These are phyloP conservation scores for Castanea sativa DNA, from an alignment of 306 rosid species.

Conservation along the genomic window DNA sequence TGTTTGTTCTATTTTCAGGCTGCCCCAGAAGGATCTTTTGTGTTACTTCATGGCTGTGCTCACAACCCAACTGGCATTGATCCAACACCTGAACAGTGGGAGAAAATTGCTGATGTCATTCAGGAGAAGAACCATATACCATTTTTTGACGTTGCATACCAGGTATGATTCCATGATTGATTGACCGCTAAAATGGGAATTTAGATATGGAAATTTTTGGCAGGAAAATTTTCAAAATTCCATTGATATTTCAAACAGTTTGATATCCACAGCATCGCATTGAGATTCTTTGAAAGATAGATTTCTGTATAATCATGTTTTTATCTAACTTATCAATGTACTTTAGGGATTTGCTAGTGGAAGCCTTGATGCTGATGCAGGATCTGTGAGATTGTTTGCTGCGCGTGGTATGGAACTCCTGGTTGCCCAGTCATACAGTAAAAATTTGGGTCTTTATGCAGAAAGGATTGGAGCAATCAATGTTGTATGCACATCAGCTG, in stretches of 20 bases:
- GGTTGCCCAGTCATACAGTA: slow-evolving; percentile 96
- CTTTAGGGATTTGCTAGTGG: slow-evolving; percentile 98
- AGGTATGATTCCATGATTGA: slow-evolving; percentile 43
- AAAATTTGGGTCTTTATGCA: slow-evolving; percentile 95
- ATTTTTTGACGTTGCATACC: slow-evolving; percentile 97
- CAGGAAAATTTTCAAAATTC: neutral
- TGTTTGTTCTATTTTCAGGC: slow-evolving; percentile 41
- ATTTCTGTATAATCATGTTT: neutral
- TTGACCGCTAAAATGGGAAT: neutral
- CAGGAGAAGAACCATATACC: slow-evolving; percentile 81
- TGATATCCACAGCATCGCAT: neutral
- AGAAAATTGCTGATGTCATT: slow-evolving; percentile 85
- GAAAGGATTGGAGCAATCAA: slow-evolving; percentile 99
- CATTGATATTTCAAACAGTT: neutral
- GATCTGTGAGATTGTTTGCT: slow-evolving; percentile 87
- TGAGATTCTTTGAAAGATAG: neutral
- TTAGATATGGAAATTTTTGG: neutral
- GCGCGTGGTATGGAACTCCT: slow-evolving; percentile 88
- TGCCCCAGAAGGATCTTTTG: slow-evolving; percentile 93
- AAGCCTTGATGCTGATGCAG: slow-evolving; percentile 89
- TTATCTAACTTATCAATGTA: slow-evolving; percentile 16
- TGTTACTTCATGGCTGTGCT: slow-evolving; percentile 98
- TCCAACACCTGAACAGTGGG: slow-evolving; percentile 94
- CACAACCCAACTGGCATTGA: slow-evolving; percentile 99
- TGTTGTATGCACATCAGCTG: slow-evolving; percentile 75